phyloP scores from a whole-genome alignment of 352 stramenopile genomes.

The Phytophthora megakarya region DNA sequence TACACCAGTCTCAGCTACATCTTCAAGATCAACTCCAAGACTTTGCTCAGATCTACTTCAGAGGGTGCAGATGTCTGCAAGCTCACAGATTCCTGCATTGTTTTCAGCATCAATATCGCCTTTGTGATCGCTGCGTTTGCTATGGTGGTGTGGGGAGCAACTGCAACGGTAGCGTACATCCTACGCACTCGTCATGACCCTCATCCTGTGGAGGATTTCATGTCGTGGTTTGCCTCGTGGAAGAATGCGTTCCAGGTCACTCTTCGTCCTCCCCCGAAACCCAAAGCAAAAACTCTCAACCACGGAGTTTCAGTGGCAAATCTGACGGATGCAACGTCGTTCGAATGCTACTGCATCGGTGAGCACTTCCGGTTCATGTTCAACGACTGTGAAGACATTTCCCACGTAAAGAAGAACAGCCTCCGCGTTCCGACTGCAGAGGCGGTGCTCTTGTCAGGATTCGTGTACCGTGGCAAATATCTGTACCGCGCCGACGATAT shows the following conservation, averaged over 20 bases:
- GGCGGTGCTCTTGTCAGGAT: constrained; percentile 34
- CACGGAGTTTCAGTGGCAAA: constrained; percentile 27
- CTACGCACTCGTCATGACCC: constrained; percentile 34
- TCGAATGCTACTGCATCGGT: constrained; percentile 42
- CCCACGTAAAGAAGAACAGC: constrained; percentile 33
- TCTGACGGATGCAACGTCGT: constrained; percentile 33
- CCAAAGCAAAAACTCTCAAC: constrained; percentile 23
- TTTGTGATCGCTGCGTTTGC: constrained; percentile 35
- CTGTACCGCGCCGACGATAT: constrained; percentile 37
- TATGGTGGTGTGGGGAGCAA: constrained; percentile 30
- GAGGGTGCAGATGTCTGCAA: constrained; percentile 33
- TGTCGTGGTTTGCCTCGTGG: constrained; percentile 31
- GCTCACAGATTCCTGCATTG: constrained; percentile 39
- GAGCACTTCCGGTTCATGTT: constrained; percentile 41
- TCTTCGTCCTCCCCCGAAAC: constrained; percentile 27
- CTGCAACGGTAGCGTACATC: constrained; percentile 29
- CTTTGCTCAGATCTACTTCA: constrained; percentile 19
- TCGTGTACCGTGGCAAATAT: constrained; percentile 37
- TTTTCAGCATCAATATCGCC: constrained; percentile 40
- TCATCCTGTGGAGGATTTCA: constrained; percentile 20
- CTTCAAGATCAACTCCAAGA: constrained; percentile 32
- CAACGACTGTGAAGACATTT: constrained; percentile 41
- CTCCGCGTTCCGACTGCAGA: constrained; percentile 30
- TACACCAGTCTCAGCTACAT: constrained; percentile 40
- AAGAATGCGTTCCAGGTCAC: constrained; percentile 35